Evolutionary conservation across 495 filamentous ascomycete genomes (phyloP).

Genomic region (Aspergillus heteromorphus): DNA sequence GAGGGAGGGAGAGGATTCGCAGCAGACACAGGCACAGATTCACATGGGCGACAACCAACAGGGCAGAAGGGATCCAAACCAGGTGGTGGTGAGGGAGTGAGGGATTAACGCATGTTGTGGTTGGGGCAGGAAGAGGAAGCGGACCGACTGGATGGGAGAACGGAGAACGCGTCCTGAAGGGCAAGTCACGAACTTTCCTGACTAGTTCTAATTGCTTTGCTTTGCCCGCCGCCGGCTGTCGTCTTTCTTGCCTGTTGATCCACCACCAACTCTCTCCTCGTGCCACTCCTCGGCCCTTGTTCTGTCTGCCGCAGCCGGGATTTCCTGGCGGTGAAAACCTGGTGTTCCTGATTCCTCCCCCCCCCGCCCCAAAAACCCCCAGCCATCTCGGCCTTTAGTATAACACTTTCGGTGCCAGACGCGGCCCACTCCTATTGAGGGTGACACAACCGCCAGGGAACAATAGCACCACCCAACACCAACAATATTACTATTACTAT

Average conservation of each 20-base stretch:
- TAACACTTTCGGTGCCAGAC: neutral
- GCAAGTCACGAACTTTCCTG: constrained; percentile 1
- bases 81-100: neutral
- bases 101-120: neutral
- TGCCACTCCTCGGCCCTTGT: neutral
- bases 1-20: neutral
- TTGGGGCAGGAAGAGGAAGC: constrained; percentile 3
- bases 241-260: neutral
- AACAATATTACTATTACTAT: no score
- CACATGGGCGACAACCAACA: no score
- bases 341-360: neutral
- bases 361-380: neutral
- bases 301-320: neutral
- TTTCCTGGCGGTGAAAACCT: neutral
- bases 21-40: neutral
- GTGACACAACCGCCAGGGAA: neutral
- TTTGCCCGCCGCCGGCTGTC: neutral
- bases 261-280: neutral
- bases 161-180: constrained; percentile 3
- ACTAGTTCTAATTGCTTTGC: neutral
- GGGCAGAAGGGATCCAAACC: no score
- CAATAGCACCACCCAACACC: neutral
- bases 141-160: neutral
- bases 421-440: neutral
- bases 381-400: neutral